Percentiles rank a stretch among this genome's conserved stretches.
These are phyloP conservation scores for Fusarium azukiicola DNA, from an alignment of 2,329 filamentous ascomycete species.

Conservation along the genomic window DNA sequence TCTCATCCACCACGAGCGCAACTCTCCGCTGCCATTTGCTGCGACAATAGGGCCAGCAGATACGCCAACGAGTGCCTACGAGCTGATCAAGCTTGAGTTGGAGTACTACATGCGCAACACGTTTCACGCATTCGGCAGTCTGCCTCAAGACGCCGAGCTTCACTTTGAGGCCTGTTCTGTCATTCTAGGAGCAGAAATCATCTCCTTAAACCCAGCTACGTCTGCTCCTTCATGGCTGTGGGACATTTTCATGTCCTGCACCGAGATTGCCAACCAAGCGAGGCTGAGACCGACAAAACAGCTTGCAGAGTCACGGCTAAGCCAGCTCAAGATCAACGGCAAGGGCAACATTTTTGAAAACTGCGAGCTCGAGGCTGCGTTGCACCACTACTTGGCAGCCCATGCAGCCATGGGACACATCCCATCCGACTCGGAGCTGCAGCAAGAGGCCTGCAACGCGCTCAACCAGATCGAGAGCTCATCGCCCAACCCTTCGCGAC, in stretches of 20 bases:
- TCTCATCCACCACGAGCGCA: constrained; percentile 49
- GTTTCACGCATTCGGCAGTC: constrained; percentile 25
- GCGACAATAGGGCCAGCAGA: constrained; percentile 47
- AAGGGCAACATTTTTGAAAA: constrained; percentile 49
- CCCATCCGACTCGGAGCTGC: constrained; percentile 40
- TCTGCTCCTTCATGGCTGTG: constrained; percentile 42
- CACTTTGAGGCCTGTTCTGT: constrained; percentile 47
- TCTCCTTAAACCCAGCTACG: constrained; percentile 36
- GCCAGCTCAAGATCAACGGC: constrained; percentile 45
- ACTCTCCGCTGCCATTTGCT: constrained; percentile 43
- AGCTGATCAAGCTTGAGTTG: constrained; percentile 44
- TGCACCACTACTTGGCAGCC: constrained; percentile 39
- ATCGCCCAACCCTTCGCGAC: constrained; percentile 22
- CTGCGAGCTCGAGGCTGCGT: constrained; percentile 40
- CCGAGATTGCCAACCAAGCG: constrained; percentile 42
- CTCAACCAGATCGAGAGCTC: constrained; percentile 27
- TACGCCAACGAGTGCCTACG: constrained; percentile 47
- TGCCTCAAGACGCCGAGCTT: constrained; percentile 37
- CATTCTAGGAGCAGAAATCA: constrained; percentile 41
- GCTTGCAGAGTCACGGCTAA: constrained; percentile 34
- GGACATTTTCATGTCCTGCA: constrained; percentile 46
- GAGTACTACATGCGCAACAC: constrained; percentile 46
- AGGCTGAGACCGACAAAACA: constrained; percentile 41
- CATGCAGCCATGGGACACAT: constrained; percentile 38
- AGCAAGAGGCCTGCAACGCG: constrained; percentile 42